Base-by-base conservation (phyloP, 495 filamentous ascomycete species). In the Talaromyces ruber region DNA sequence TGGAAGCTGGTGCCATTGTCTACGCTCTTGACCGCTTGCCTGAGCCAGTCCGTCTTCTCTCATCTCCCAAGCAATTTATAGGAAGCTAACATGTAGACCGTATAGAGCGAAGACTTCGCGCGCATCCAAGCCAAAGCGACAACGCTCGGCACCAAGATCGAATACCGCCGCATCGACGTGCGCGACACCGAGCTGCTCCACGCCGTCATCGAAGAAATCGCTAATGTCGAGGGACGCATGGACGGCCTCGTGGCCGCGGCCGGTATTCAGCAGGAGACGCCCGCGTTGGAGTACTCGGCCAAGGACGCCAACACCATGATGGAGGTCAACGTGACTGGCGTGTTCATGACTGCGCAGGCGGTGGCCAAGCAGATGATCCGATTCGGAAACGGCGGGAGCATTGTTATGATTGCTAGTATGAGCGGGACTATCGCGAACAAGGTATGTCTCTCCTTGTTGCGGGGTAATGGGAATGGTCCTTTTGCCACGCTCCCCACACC, bases 111-210 rank as follows among this genome's bases (percentile, higher is more conserved):
- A 11, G 78, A 84, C 30, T 92, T 92, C 66, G 77, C 77, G 24
- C 71, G 70, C 21, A 81, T 93, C 50, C 86, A 87, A 53, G 76
- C 80, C 63, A 81, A 87, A 52, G 90, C 90, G 6, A 75, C 71
- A 6, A 70, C 81, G 39, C 80, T 95, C 8, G 84, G 83, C 43
- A 88, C 89, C 21, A 82, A 83, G 50, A 70, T 96, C 34, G 76
- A 84, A 63, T 95, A 96, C 77, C 88, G 88, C 70, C 86, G 86
- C 63, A 86, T 94, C 61, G 91, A 96, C 69, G 91, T 96, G 25
- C 87, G 90, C n/a, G 85, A 93, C 69, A 86, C 87, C 24, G 75
- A 81, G 22, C 73, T 81, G 6, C 78, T 97, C 29, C 86, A 91
- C 69, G 74, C 76, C 37, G 81, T 89, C 29, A 77, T 95, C 51